Percentiles rank a stretch among this genome's conserved stretches.
Conservation (phyloP, 441 rosid species). For the Omphalea diandra region DNA sequence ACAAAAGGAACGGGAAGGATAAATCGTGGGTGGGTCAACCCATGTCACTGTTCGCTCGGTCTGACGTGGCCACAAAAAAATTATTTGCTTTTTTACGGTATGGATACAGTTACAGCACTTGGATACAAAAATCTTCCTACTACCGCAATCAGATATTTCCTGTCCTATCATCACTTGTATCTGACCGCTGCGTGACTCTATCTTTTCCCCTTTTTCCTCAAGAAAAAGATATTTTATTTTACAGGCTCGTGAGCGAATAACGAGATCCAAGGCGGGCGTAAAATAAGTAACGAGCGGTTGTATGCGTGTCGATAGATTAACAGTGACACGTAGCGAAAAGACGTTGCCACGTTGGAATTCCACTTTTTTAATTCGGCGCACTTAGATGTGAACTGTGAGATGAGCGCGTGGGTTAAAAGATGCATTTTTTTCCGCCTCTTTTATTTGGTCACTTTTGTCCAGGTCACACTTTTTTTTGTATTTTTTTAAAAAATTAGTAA, state of each 20-base stretch:
- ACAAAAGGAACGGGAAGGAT: slow-evolving; percentile 29
- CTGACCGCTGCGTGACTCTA: slow-evolving; percentile 27
- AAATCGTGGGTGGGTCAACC: slow-evolving; percentile 48
- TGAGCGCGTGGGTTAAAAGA: slow-evolving; percentile 35
- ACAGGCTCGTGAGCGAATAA: slow-evolving; percentile 18
- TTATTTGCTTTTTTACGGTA: background rate
- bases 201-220: slow-evolving; percentile 8
- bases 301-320: slow-evolving; percentile 24
- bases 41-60: slow-evolving; percentile 23
- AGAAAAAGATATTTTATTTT: slow-evolving; percentile 7
- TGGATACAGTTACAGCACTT: background rate
- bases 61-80: slow-evolving; percentile 56
- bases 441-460: slow-evolving; percentile 13
- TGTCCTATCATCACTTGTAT: background rate
- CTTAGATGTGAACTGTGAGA: slow-evolving; percentile 13
- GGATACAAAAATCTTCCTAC: background rate
- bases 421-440: background rate
- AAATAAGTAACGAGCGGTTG: slow-evolving; percentile 16
- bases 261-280: slow-evolving; percentile 45
- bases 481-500: too few relatives aligned
- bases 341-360: slow-evolving; percentile 39
- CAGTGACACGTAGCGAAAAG: slow-evolving; percentile 29
- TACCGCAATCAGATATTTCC: slow-evolving; percentile 21
- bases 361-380: slow-evolving; percentile 4
- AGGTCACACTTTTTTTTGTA: background rate